Base-by-base conservation (phyloP, 495 filamentous ascomycete genomes). In the Pyrenula aspistea region DNA sequence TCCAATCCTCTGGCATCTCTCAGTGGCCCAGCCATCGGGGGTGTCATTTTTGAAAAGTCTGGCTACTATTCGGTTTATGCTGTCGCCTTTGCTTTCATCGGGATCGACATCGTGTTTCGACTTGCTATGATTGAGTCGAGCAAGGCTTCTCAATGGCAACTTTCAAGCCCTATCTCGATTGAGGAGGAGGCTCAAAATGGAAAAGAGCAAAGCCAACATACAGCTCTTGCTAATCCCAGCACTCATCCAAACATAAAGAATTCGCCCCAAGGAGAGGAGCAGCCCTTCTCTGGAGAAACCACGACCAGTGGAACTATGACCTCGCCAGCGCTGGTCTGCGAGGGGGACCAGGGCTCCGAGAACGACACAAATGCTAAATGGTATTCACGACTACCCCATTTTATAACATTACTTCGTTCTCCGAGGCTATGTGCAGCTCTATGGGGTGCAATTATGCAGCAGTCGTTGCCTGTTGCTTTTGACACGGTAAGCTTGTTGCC, bases 11-110 rank as follows among this genome's bases (percentile, higher is more conserved):
- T 83, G 11, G 83, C 80, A 0, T 68, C 73, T 15, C 61, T 85
- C 0, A 64, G 74, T 36, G 76, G 81, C 1, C 89, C 89, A 1
- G 70, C 87, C 21, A 73, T 91, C 15, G 87, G 89, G 2, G 88
- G 89, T 2, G 66, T 89, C 2, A 78, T 93, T 22, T 92, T 87
- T 65, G 76, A 62, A 3, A 78, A 78, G 64, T 68, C 74, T 10
- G 80, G 80, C 22, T 77, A 79, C 57, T 59, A 67, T 51, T 75
- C 78, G 0, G 76, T 83, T 0, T 83, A 84, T 56, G 74, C 69
- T 0, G 62, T 85, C 50, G 79, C 74, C 0, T 67, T 79, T 20
- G 77, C 63, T 0, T 60, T 86, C 22, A 68, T 86, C 47, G 65
- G 59, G 2, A 50, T 85, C 11, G 83, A 86, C 65, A 79, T 85